Conservation (phyloP, 331 rosid genomes). For the Erythrophleum ivorense region DNA sequence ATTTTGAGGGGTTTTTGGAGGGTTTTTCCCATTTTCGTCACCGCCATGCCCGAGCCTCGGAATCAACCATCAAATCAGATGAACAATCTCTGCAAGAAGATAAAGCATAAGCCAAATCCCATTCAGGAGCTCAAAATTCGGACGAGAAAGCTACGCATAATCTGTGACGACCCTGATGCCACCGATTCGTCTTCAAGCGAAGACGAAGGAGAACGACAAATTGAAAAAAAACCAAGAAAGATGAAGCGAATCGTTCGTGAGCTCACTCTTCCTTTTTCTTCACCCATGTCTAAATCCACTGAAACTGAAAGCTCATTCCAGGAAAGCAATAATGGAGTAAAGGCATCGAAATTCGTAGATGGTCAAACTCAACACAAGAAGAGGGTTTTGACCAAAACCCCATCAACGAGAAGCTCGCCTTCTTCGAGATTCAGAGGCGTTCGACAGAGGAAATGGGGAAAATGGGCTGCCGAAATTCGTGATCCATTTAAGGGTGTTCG, state of each 20-base stretch:
- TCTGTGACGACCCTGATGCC: conserved; percentile 76
- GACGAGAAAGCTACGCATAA: conserved; percentile 59
- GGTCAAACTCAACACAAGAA: conserved; percentile 19
- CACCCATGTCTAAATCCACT: background rate
- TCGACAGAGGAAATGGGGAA: conserved; percentile 83
- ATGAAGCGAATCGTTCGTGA: conserved; percentile 52
- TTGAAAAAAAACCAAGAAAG: conserved; percentile 22
- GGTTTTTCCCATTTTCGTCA: background rate
- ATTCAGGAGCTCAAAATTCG: conserved; percentile 22
- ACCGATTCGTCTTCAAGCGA: conserved; percentile 79
- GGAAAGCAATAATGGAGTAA: conserved; percentile 44
- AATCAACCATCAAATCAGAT: conserved; percentile 9
- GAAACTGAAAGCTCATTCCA: conserved; percentile 57
- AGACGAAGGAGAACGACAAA: conserved; percentile 46
- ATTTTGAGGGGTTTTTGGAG: conserved; percentile 49
- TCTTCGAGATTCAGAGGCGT: conserved; percentile 69
- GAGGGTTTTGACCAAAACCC: conserved; percentile 41
- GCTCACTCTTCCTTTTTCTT: conserved; percentile 47
- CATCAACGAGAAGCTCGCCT: conserved; percentile 32
- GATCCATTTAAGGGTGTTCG: conserved; percentile 63
- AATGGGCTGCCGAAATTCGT: conserved; percentile 88
- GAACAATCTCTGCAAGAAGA: conserved; percentile 23
- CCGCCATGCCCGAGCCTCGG: conserved; percentile 54
- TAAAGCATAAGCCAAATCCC: conserved; percentile 15
- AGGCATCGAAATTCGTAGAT: background rate